Evolutionary conservation across 73 alveolate species (phyloP), one percentile per base, ranked within the genome.

Genomic region (Paramecium biaurelia): DNA sequence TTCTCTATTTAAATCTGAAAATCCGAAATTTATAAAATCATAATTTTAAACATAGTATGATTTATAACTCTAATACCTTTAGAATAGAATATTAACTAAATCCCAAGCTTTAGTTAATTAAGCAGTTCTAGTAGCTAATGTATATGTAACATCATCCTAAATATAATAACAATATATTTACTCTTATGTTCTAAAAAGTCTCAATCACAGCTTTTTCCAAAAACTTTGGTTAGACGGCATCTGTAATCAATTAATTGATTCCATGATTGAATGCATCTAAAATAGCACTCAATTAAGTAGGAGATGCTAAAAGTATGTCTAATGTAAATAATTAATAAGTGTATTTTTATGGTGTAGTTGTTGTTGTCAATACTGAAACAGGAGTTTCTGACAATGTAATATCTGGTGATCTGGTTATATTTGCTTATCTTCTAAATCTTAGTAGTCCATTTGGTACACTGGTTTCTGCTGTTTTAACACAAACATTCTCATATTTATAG

Each of bases 221-320:
- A 24, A 74, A 74, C n/a, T 74, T 37, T 37, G 87, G 87, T n/a
- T 74, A 37, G 2, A 74, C 58, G 7, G 87, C 45, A 74, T 74
- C 45, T 12, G 84, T 63, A 26, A 63, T 32, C 84, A 63, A 26
- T 63, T 63, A 32, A 14, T 63, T 63, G 7, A 11, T 12, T 63
- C 84, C 84, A n/a, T 63, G 84, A 63, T 12, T 26, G 45, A 63
- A 63, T 9, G 84, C 84, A 63, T 63, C 45, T 63, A 63, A 30
- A 7, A 63, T 63, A 14, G 41, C 21, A 63, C 53, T 0, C 84
- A 63, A 63, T 30, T 63, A 32, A 23, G 84, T 63, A 26, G 84
- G 45, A 4, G 84, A 63, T 63, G 84, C 84, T 30, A 30, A 7
- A 30, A 63, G 84, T 12, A 63, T 63, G 12, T 63, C 84, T 30